Conservation (phyloP, 192 early-diverging fungal species). For the Entomortierella beljakovae region DNA sequence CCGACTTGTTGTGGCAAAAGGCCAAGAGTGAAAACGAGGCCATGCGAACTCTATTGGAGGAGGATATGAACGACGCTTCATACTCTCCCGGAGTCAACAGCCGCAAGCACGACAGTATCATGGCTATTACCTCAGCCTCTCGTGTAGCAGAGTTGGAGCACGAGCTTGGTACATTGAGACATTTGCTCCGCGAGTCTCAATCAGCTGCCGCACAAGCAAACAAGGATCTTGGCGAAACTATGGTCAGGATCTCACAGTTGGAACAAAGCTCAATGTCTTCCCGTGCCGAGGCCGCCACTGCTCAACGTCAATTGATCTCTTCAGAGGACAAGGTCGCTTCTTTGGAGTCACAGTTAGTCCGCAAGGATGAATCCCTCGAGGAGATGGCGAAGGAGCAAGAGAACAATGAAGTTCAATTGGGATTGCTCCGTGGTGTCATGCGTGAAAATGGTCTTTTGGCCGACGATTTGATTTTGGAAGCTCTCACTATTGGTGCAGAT, state of each 20-base stretch:
- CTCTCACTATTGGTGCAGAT: conserved; percentile 22
- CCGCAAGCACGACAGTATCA: conserved; percentile 50
- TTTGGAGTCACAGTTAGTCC: conserved; percentile 48
- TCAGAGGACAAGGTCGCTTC: conserved; percentile 56
- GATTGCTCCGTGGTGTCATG: conserved; percentile 62
- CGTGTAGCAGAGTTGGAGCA: conserved; percentile 55
- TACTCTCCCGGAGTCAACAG: conserved; percentile 41
- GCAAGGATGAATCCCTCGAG: conserved; percentile 57
- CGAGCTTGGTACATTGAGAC: conserved; percentile 52
- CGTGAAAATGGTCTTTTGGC: conserved; percentile 60
- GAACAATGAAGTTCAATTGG: conserved; percentile 65
- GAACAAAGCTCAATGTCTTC: conserved; percentile 58
- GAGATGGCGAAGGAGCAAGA: conserved; percentile 63
- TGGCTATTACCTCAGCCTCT: conserved; percentile 48
- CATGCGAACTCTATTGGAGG: conserved; percentile 55
- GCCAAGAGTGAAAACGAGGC: conserved; percentile 58
- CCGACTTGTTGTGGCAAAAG: conserved; percentile 55
- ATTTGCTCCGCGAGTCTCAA: conserved; percentile 47
- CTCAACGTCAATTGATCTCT: conserved; percentile 54
- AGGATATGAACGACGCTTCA: conserved; percentile 54
- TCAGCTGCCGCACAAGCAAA: conserved; percentile 44
- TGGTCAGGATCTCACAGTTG: conserved; percentile 58
- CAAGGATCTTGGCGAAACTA: conserved; percentile 53
- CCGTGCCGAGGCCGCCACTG: conserved; percentile 51
- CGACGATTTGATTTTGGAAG: conserved; percentile 51